Evolutionary conservation across 139 green algal species (phyloP), one percentile per base, ranked within the genome.

Genomic region (Coccomyxa sp.): DNA sequence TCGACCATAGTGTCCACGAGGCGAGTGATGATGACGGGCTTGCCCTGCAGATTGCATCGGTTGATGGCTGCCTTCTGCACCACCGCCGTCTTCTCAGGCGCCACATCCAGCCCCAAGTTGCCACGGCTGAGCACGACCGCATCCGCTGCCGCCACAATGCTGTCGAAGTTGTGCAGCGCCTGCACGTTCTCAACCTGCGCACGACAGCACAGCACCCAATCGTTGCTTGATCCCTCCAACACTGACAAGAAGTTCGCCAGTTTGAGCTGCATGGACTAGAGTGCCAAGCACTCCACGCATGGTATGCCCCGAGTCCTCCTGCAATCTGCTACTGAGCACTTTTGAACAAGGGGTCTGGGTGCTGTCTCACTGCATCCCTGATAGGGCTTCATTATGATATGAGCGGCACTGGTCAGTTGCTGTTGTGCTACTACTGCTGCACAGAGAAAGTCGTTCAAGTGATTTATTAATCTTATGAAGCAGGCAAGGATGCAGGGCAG

Each of bases 1-100:
- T 84, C 83, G 0, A 90, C 85, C 96, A 98, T 98, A 51, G 94
- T 96, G 88, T 98, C 96, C 60, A 98, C 91, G 60, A 98, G 88
- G 28, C 95, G 92, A 0, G 96, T 98, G 13, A 97, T 88, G 66
- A 96, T 89, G 25, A 95, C 89, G 0, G 95, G 94, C 90, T 96
- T 97, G 86, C 95, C 93, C 45, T 80, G 74, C 76, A 87, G 79
- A 79, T 93, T 93, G 88, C 87, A 91, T 16, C 71, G 75, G 58
- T 28, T 74, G 68, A 94, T 77, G 58, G 76, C 79, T 18, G 23
- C 58, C 82, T 95, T 93, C 84, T 94, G 91, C 11, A 92, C 83
- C 16, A 92, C 30, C 10, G 88, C 86, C 82, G 90, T 92, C 86
- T 96, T 95, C 83, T 97, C 93, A 12, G 90, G 66, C 27, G 90